Evolutionary conservation across 2,329 filamentous ascomycete genomes (phyloP).

Genomic region (Sporothrix euskadiensis): DNA sequence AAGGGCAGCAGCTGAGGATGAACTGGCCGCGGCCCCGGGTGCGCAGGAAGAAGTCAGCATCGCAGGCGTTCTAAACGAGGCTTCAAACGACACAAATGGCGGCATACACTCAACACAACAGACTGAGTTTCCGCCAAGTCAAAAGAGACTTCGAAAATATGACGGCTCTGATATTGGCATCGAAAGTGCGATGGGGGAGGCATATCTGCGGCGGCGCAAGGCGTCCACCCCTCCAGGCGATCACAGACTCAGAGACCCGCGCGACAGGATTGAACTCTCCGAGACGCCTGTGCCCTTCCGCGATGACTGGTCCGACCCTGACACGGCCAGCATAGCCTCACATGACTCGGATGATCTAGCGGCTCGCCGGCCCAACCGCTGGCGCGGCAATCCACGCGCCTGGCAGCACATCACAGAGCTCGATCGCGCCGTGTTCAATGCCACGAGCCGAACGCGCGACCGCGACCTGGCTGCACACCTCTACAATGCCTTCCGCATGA

Average conservation of each 20-base stretch:
- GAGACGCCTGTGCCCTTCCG: neutral
- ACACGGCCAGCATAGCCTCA: conserved; percentile 51
- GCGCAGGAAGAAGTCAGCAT: neutral
- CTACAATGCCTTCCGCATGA: conserved; percentile 74
- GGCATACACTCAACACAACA: neutral
- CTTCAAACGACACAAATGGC: neutral
- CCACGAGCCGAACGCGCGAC: conserved; percentile 63
- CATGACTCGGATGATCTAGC: conserved; percentile 51
- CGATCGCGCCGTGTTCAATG: conserved; percentile 63
- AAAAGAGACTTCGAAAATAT: neutral
- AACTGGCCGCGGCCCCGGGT: neutral
- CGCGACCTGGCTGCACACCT: conserved; percentile 73
- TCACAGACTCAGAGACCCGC: neutral
- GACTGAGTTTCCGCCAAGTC: neutral
- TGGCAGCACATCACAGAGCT: conserved; percentile 65
- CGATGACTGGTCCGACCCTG: conserved; percentile 45
- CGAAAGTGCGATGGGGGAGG: neutral
- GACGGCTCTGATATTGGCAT: neutral
- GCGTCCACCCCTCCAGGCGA: neutral
- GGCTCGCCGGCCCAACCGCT: conserved; percentile 66
- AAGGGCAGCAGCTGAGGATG: neutral
- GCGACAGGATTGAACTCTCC: neutral
- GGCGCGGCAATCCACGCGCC: conserved; percentile 64
- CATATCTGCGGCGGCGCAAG: neutral
- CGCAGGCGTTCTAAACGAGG: neutral